Evolutionary conservation across 73 alveolate species (phyloP).

Genomic region (Paramecium sonneborni): DNA sequence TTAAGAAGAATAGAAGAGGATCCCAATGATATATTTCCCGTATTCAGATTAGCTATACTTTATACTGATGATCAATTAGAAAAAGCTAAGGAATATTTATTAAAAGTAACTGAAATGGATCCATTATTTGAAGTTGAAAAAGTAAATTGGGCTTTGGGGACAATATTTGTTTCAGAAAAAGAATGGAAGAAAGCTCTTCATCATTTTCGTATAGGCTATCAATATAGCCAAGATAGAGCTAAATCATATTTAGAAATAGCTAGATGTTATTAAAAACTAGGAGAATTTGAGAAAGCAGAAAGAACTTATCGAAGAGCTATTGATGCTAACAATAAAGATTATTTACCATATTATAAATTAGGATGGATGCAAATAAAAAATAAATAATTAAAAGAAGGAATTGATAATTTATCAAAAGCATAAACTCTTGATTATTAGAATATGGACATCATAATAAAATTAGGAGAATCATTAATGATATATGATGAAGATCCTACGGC

Average conservation of each 20-base stretch:
- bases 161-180: conserved; percentile 64
- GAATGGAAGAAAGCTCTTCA: conserved; percentile 63
- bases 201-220: conserved; percentile 17
- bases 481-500: conserved; percentile 56
- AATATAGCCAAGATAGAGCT: conserved; percentile 58
- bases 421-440: conserved; percentile 75
- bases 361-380: conserved; percentile 83
- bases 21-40: conserved; percentile 60
- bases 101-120: conserved; percentile 63
- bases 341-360: conserved; percentile 78
- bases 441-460: conserved; percentile 79
- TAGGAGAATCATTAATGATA: conserved; percentile 75
- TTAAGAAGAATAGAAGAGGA: conserved; percentile 45
- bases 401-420: conserved; percentile 75
- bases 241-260: conserved; percentile 74
- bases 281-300: conserved; percentile 73
- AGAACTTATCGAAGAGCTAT: conserved; percentile 75
- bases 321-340: conserved; percentile 63
- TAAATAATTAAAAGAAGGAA: conserved; percentile 74
- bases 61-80: conserved; percentile 50
- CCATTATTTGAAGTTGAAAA: conserved; percentile 63
- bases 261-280: conserved; percentile 80
- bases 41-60: conserved; percentile 54
- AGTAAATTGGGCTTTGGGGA: conserved; percentile 66
- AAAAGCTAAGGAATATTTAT: conserved; percentile 63